phyloP scores from a whole-genome alignment of 768 basidiomycete genomes.

The Suillus placidus region DNA sequence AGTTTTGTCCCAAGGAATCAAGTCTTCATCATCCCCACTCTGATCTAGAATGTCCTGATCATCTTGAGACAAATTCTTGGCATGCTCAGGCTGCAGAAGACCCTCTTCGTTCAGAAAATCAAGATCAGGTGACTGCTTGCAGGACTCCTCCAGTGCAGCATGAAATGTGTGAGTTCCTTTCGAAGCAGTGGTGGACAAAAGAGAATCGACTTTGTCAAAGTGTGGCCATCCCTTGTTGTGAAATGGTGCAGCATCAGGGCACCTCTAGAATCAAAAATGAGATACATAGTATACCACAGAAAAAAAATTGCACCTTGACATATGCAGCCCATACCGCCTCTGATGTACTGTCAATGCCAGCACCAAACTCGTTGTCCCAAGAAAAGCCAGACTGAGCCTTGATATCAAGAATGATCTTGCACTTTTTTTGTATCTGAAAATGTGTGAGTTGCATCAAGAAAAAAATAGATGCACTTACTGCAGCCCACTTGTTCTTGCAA shows the following conservation, averaged over 20 bases:
- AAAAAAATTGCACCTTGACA: background rate
- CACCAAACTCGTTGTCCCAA: background rate
- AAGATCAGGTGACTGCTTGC: background rate
- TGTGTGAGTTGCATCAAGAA: background rate
- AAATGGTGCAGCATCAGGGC: background rate
- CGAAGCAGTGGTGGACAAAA: background rate
- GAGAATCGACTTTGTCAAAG: background rate
- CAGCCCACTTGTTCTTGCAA: constrained; percentile 1
- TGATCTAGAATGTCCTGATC: background rate
- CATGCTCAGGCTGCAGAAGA: background rate
- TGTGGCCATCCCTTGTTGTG: background rate
- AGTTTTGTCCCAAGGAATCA: background rate
- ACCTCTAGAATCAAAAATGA: background rate
- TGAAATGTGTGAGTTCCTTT: background rate
- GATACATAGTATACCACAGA: background rate
- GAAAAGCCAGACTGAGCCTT: background rate
- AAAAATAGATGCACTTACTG: background rate
- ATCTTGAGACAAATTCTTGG: background rate
- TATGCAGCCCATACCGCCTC: background rate
- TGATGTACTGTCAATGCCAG: constrained; percentile 5
- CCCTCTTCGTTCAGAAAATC: background rate
- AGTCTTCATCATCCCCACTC: background rate
- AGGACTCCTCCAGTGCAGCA: background rate
- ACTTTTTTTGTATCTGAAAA: background rate
- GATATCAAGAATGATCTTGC: background rate